phyloP scores from a whole-genome alignment of 2,329 filamentous ascomycete species.

The Epichloe baconii region DNA sequence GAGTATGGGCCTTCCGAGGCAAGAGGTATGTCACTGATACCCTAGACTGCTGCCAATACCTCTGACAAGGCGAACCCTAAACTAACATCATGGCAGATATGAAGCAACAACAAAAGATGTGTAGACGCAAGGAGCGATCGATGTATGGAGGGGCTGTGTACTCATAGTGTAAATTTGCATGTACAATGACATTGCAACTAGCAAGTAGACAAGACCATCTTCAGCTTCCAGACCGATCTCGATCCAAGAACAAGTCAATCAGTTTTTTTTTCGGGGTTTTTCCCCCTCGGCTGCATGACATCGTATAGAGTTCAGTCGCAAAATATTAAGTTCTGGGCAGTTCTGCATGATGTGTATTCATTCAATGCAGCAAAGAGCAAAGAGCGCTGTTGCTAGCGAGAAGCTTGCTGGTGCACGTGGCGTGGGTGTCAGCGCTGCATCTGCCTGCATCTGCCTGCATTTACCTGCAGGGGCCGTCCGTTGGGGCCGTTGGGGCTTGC shows the following conservation, averaged over 20 bases:
- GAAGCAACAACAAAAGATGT: slow-evolving; percentile 46
- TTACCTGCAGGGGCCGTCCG: no score
- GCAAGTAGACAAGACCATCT: background rate
- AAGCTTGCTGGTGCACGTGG: no score
- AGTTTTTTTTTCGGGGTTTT: no score
- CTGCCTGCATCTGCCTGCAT: no score
- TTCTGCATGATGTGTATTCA: no score
- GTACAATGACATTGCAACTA: background rate
- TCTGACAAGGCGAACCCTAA: background rate
- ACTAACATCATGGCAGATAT: slow-evolving; percentile 29
- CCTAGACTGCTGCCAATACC: background rate
- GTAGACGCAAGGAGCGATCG: slow-evolving; percentile 6
- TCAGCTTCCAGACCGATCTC: background rate
- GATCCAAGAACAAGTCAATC: slow-evolving; percentile 8
- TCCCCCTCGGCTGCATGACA: no score
- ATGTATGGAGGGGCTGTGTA: background rate
- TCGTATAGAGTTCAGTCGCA: no score
- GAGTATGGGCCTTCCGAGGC: slow-evolving; percentile 90
- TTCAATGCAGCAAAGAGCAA: no score
- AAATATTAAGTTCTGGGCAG: no score
- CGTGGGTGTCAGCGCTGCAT: no score
- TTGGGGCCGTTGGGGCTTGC: no score
- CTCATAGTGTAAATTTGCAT: slow-evolving; percentile 2
- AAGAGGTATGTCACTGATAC: slow-evolving; percentile 56
- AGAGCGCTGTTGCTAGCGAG: no score